Evolutionary conservation across 1,284 basidiomycete genomes (phyloP).

Genomic region (Apiotrichum veenhuisii): DNA sequence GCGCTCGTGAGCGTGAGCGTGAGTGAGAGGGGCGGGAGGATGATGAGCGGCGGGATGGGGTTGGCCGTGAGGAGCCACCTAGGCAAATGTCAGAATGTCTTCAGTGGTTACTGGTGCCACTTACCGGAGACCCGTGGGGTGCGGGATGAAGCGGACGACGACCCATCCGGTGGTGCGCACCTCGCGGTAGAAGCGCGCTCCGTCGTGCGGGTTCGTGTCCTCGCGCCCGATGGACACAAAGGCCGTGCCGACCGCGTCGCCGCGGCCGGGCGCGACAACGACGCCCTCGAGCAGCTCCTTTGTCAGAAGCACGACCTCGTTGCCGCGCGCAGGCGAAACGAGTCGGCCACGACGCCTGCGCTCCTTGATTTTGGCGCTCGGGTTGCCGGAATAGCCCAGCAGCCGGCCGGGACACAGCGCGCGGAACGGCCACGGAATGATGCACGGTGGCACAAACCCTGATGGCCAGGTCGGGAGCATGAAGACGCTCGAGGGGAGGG

Average conservation of each 20-base stretch:
- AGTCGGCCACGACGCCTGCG: constrained; percentile 27
- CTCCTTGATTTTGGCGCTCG: constrained; percentile 24
- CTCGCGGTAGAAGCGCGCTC: constrained; percentile 26
- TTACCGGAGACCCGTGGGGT: constrained; percentile 43
- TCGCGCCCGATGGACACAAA: constrained; percentile 46
- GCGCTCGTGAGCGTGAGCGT: constrained; percentile 41
- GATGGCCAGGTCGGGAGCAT: constrained; percentile 26
- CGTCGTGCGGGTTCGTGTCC: constrained; percentile 21
- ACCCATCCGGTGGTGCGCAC: constrained; percentile 50
- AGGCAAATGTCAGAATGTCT: neutral
- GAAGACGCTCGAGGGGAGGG: constrained; percentile 26
- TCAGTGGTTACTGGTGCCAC: neutral
- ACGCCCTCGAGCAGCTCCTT: constrained; percentile 45
- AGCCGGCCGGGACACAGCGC: constrained; percentile 40
- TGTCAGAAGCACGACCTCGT: constrained; percentile 39
- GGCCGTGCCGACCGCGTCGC: constrained; percentile 33
- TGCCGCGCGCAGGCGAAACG: constrained; percentile 28
- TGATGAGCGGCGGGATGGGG: constrained; percentile 41
- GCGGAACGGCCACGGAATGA: constrained; percentile 45
- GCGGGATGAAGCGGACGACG: constrained; percentile 43
- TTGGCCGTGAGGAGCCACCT: constrained; percentile 40
- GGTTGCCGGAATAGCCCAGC: constrained; percentile 30
- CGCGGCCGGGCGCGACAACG: constrained; percentile 31
- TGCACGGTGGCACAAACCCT: constrained; percentile 36
- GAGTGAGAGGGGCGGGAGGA: constrained; percentile 43